Evolutionary conservation across 2,329 filamentous ascomycete species (phyloP), one percentile per base, ranked within the genome.

Genomic region (Scytalidium lignicola): DNA sequence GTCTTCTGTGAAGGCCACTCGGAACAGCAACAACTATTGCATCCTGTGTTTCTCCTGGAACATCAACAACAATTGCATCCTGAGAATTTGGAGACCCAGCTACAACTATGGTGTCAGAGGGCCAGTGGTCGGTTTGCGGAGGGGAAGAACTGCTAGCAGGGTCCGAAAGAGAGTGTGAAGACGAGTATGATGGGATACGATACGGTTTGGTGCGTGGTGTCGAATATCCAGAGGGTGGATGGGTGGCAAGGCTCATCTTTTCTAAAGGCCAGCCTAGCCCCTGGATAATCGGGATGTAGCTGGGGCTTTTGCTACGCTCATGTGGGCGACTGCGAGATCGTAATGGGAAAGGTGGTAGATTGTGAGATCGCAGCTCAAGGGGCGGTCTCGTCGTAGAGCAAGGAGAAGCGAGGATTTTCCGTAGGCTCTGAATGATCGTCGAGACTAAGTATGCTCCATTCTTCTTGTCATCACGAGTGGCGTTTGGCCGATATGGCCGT

Each of bases 401-500:
- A n/a, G n/a, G n/a, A n/a, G n/a, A 59, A 3, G 46, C 46, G 13
- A 60, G 42, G 12, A 50, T 53, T 1, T 47, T 23, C 15, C n/a
- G 10, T 12, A 66, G 55, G 2, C 49, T 51, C 26, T 62, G 56
- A 7, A 65, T 47, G 18, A 65, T 64, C 49, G 59, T 64, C 44
- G 58, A 61, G 10, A 58, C 60, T 20, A 60, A 40, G 44, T 59
- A 58, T 4, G 55, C 63, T 4, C 55, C 63, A 49, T 61, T 65
- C 6, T 50, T 46, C 41, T 60, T 62, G 37, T 63, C 58, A 26
- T 65, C 62, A 41, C 62, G 51, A 6, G 51, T 46, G 20, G 55
- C 51, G 37, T 57, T 50, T n/a, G 58, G 59, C 39, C 60, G 44
- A 15, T 42, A 49, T 45, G 44, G 32, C 22, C 53, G 53, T 13